These are phyloP conservation scores for Eutrema heterophyllum DNA, from an alignment of 345 rosid genomes.

Conservation along the genomic window DNA sequence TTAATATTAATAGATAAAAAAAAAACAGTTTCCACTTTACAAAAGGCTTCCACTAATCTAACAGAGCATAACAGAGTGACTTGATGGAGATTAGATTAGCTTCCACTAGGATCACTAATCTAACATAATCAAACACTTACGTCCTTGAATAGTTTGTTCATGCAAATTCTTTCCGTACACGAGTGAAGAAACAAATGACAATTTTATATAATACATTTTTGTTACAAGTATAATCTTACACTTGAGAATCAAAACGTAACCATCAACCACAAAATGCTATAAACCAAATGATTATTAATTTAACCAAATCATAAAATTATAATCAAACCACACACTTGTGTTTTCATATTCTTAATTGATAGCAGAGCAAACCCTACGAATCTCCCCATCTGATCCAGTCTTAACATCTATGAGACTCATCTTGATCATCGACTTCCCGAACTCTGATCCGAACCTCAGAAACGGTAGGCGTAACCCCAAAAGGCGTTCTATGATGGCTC, in stretches of 20 bases:
- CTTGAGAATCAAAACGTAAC: not conserved
- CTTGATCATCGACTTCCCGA: constrained; percentile 48
- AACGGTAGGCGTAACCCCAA: constrained; percentile 25
- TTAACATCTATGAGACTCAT: constrained; percentile 53
- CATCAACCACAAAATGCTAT: constrained; percentile 3
- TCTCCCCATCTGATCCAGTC: constrained; percentile 40
- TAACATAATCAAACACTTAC: not conserved
- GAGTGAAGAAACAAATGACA: constrained; percentile 3
- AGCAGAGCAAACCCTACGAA: constrained; percentile 43
- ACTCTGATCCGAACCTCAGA: constrained; percentile 37
- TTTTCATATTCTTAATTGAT: constrained; percentile 21
- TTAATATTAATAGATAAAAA: too few relatives aligned
- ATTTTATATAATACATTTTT: not conserved
- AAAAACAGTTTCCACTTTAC: too few relatives aligned
- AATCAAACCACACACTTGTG: not conserved
- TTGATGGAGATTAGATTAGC: not conserved
- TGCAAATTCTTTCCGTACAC: not conserved
- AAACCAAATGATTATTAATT: not conserved
- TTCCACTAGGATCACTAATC: not conserved
- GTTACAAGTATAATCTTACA: constrained; percentile 24
- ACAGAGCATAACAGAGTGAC: too few relatives aligned
- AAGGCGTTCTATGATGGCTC: constrained; percentile 25
- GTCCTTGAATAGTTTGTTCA: not conserved
- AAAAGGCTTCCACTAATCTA: too few relatives aligned
- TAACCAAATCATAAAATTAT: not conserved